A percentile compares a stretch with the other conserved stretches of the same genome.
Conservation (phyloP, 139 green algal species). For the Nannochloris sp. region DNA sequence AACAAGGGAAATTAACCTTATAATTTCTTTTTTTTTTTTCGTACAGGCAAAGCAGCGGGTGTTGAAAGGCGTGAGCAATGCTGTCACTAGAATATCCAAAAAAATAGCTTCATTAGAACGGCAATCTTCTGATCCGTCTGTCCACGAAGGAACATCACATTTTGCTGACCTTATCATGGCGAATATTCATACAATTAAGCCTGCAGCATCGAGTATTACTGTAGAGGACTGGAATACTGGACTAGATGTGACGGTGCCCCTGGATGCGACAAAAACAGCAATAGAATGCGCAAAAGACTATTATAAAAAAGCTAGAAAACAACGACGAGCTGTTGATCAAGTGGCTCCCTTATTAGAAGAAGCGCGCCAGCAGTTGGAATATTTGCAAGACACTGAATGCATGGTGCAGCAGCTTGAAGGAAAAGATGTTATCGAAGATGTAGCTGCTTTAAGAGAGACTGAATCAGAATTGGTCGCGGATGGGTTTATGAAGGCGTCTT, state of each 20-base stretch:
- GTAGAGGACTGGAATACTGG: conserved; percentile 78
- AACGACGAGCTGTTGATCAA: conserved; percentile 41
- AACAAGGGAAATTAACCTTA: conserved; percentile 31
- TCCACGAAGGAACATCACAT: conserved; percentile 38
- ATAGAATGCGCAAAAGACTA: conserved; percentile 44
- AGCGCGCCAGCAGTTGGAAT: conserved; percentile 23
- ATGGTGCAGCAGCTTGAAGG: conserved; percentile 28
- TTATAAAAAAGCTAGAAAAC: conserved; percentile 65
- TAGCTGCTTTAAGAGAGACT: conserved; percentile 28
- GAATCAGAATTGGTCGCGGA: conserved; percentile 65
- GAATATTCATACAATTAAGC: conserved; percentile 53
- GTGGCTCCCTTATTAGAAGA: conserved; percentile 61
- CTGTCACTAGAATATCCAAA: not conserved
- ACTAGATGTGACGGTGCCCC: conserved; percentile 32
- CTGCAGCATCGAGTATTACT: conserved; percentile 22
- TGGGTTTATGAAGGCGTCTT: conserved; percentile 53
- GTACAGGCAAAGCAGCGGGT: not conserved
- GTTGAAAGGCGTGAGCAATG: conserved; percentile 31
- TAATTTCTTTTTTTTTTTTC: conserved; percentile 31
- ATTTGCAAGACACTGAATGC: conserved; percentile 35
- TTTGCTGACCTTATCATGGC: conserved; percentile 70
- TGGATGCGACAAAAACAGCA: conserved; percentile 39
- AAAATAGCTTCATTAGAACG: conserved; percentile 17
- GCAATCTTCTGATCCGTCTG: conserved; percentile 9
- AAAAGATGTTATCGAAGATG: not conserved